These are phyloP conservation scores for Aspergillus chevalieri DNA, from an alignment of 2,329 filamentous ascomycete species.

Conservation along the genomic window DNA sequence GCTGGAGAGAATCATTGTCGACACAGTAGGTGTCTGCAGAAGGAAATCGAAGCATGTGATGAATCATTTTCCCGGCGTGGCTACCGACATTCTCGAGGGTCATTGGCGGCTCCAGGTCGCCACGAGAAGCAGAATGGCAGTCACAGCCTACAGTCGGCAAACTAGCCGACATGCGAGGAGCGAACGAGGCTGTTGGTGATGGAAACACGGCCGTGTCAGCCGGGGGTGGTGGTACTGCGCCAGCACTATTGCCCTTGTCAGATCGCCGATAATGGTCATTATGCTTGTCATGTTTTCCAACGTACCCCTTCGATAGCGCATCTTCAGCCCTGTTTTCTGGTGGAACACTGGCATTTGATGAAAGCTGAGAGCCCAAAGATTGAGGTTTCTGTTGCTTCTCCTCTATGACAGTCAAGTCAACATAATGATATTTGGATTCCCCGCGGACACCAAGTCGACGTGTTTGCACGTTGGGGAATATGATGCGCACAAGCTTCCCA, in stretches of 20 bases:
- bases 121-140: constrained; percentile 20
- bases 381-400: constrained; percentile 35
- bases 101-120: constrained; percentile 28
- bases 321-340: constrained; percentile 21
- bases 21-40: constrained; percentile 29
- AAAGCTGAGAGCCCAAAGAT: constrained; percentile 19
- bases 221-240: constrained; percentile 23
- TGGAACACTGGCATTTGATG: constrained; percentile 15
- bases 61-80: constrained; percentile 33
- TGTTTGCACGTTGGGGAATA: constrained; percentile 93
- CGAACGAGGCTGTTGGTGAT: constrained; percentile 34
- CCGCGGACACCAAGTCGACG: constrained; percentile 85
- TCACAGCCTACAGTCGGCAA: constrained; percentile 18
- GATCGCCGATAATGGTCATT: constrained; percentile 1
- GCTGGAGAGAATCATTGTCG: constrained; percentile 64
- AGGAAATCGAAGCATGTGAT: constrained; percentile 36
- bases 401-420: constrained; percentile 44
- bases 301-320: constrained; percentile 26
- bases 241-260: constrained; percentile 17
- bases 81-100: constrained; percentile 28
- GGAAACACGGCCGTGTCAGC: constrained; percentile 35
- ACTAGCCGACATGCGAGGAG: constrained; percentile 24
- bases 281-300: not conserved
- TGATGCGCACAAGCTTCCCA: constrained; percentile 90
- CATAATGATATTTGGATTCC: constrained; percentile 97